Conservation (phyloP, 2,329 filamentous ascomycete genomes). For the Moelleriella libera region DNA sequence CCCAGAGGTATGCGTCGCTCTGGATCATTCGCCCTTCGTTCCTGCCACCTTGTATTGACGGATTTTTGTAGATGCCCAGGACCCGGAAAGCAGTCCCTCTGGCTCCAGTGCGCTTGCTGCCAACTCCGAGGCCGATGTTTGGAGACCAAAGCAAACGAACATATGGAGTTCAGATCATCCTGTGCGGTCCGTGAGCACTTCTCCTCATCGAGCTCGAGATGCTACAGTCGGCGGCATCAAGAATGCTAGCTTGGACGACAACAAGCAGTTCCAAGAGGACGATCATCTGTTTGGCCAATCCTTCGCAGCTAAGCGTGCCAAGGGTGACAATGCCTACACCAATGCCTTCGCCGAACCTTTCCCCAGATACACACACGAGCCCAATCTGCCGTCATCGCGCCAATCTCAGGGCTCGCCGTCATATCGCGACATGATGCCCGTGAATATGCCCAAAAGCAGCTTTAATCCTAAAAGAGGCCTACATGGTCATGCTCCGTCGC, state of each 20-base stretch:
- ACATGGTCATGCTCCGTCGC: conserved; percentile 29
- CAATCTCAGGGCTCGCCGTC: conserved; percentile 31
- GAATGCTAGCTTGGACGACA: conserved; percentile 12
- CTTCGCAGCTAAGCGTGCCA: conserved; percentile 14
- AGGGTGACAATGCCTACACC: conserved; percentile 26
- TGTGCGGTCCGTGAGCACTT: conserved; percentile 34
- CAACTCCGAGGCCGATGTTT: conserved; percentile 54
- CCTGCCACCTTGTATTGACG: not conserved
- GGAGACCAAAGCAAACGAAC: conserved; percentile 26
- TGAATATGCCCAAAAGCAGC: conserved; percentile 28
- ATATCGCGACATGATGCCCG: conserved; percentile 17
- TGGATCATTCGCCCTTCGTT: conserved; percentile 7
- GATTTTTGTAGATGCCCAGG: not conserved
- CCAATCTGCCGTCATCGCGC: conserved; percentile 40
- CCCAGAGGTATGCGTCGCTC: conserved; percentile 29
- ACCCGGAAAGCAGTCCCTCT: conserved; percentile 29
- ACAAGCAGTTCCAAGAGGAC: conserved; percentile 10
- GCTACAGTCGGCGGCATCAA: conserved; percentile 29
- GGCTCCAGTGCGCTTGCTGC: conserved; percentile 57
- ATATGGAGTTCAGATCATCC: conserved; percentile 44
- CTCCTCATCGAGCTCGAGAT: conserved; percentile 42
- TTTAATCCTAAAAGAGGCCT: conserved; percentile 32
- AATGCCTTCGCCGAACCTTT: conserved; percentile 14
- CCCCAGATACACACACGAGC: conserved; percentile 22
- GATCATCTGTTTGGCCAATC: conserved; percentile 10